Base-by-base conservation (phyloP, 2,329 filamentous ascomycete genomes). In the Dryadomyces quercus-mongolicae region DNA sequence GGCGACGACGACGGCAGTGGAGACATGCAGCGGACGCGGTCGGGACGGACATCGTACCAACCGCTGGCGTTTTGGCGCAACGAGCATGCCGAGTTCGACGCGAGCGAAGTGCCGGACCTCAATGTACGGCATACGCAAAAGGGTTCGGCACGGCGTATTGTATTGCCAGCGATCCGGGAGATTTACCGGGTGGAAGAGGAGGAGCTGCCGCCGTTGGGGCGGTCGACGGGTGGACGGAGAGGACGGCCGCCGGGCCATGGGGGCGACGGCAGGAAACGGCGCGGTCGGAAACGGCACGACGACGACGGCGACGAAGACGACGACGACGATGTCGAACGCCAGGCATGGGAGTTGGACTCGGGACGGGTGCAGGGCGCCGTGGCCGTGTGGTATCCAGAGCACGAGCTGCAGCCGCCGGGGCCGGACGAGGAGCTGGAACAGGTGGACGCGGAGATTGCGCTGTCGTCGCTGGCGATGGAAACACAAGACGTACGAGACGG, bases 21-120 rank as follows among this genome's bases (percentile, higher is more conserved):
- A 40, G 71, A 72, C 12, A 72, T 79, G 58, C 74, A 74, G 34
- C 78, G 75, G 47, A 87, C 84, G 51, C 83, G 89, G 53, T 92
- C 85, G 13, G 91, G 89, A 2, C 81, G 93, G 55, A 80, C 82
- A 52, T 88, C 87, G 10, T 84, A 88, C 58, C 81, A 81, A 57
- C 93, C 91, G 0, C 70, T 96, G 38, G 82, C 88, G 25, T 95
- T 79, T 65, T 97, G 92, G 92, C 83, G 83, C 62, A 90, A 90
- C 60, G 92, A 97, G 66, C 80, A 80, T 53, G 80, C 86, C 49
- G 79, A 89, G 21, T 88, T 83, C 63, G 82, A 84, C 52, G 74
- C 78, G 18, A 78, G 81, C 22, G 80, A 82, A 50, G 67, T 63
- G 31, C 66, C 69, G 46, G 71, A 71, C 31, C 77, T 77, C 54